phyloP scores from a whole-genome alignment of 2,329 filamentous ascomycete species.

The Aspergillus vadensis region DNA sequence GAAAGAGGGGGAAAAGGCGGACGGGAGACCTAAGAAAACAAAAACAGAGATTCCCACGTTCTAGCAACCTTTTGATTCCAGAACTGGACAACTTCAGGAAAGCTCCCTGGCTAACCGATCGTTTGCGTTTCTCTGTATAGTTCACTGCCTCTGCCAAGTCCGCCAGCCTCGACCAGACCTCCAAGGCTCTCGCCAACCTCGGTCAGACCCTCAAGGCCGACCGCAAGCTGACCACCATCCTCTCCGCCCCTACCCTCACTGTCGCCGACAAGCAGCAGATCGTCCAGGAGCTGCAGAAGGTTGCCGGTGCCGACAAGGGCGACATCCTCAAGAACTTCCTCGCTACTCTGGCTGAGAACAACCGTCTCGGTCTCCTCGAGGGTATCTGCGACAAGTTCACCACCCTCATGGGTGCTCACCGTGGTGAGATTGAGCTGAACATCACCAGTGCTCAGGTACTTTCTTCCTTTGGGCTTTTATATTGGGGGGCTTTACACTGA shows the following conservation, averaged over 20 bases:
- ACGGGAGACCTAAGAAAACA: neutral
- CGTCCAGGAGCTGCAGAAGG: conserved; percentile 84
- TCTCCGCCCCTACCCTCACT: conserved; percentile 78
- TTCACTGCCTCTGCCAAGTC: conserved; percentile 95
- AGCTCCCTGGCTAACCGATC: conserved; percentile 13
- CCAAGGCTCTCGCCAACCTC: conserved; percentile 75
- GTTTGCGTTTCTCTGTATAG: conserved; percentile 49
- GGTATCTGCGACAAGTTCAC: conserved; percentile 85
- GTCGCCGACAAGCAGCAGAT: conserved; percentile 81
- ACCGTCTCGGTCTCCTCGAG: conserved; percentile 80
- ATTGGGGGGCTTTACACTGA: neutral
- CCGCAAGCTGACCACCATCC: conserved; percentile 73
- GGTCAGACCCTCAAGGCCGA: conserved; percentile 76
- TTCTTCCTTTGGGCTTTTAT: neutral
- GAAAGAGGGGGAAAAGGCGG: neutral
- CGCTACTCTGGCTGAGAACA: conserved; percentile 88
- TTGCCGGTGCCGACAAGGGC: conserved; percentile 69
- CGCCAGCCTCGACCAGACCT: conserved; percentile 78
- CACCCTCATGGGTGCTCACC: conserved; percentile 82
- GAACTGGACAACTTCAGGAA: neutral
- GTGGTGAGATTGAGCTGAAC: conserved; percentile 89
- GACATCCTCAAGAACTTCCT: conserved; percentile 95
- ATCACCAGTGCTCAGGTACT: conserved; percentile 85
- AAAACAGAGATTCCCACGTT: neutral
- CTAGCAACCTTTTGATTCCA: neutral